Base-by-base conservation (phyloP, 2,329 filamentous ascomycete species). In the Paraphoma chrysanthemicola region DNA sequence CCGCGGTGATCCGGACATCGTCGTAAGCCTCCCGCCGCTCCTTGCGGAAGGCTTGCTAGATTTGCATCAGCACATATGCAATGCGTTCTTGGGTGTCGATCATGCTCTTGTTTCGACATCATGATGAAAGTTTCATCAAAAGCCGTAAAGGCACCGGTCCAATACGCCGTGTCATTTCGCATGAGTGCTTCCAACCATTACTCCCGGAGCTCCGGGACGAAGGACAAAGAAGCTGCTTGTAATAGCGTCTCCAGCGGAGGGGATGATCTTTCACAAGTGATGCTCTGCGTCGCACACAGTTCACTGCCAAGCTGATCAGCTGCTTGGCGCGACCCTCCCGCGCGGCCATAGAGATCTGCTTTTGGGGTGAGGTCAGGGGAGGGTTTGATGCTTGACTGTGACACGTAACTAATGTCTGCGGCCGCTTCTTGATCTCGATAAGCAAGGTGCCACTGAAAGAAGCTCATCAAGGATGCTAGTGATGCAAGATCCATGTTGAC, bases 271-370 rank as follows among this genome's bases (percentile, higher is more conserved):
- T 51, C 55, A 64, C 57, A 36, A 47, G 51, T 49, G 36, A 41
- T 41, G 39, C 43, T 23, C 45, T 38, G 44, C 18, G 53, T 62
- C 30, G 55, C 50, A 66, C 60, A 60, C 45, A 53, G 30, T 50
- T 47, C 33, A 50, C 49, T 23, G 65, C 65, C 63, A 66, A 68
- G 65, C 36, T 56, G 63, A 66, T 65, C 56, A 57, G 41, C 54
- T 33, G 31, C 65, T 66, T 68, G 63, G 63, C 65, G 29, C 44
- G 57, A 53, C 46, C 52, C 48, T 62, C 54, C 64, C 56, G 57
- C 56, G 45, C 48, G 48, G 47, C 29, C 45, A 18, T 46, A 41
- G 36, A n/a, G 33, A 44, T 44, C 46, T 44, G 50, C 23, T 48
- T 44, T 28, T 44, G 45, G 23, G 18, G 44, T 51, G 48, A 56